Base-by-base conservation (phyloP, 331 rosid species). In the Dryas integrifolia region DNA sequence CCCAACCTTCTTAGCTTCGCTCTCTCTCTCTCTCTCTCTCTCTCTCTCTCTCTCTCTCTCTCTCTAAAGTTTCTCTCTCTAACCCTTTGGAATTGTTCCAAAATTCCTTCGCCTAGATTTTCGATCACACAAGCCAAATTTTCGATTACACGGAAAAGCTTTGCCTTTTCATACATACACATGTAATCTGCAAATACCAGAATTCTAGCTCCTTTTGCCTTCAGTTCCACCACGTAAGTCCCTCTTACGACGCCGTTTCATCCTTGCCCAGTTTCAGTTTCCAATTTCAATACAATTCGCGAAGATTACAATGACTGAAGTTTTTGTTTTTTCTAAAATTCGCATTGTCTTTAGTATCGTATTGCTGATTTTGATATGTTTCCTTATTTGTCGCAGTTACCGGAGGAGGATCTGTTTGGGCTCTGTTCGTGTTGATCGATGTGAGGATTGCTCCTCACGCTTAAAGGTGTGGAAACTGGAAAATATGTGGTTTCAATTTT, bases 361-460 rank as follows among this genome's bases (percentile, higher is more conserved):
- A 4, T 39, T 52, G 44, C 12, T 35, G 11, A 15, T 45, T 7
- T 26, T 53, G 7, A n/a, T 16, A 10, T 41, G 16, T 13, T 40
- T 8, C 8, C n/a, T 15, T 57, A 39, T 72, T 80, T 58, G 48
- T 24, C n/a, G 73, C 78, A 74, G 76, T 81, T 65, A 63, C 78
- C 79, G 79, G 64, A 79, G 75, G 86, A 81, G 75, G 86, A 83
- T 82, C 73, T 49, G 52, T 65, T 66, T 62, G 14, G 67, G 73
- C 57, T 67, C 77, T 62, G 67, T 76, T 80, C 65, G 47, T 75
- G 14, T 87, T 64, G 75, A 82, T 77, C 60, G 72, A 85, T 77
- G 83, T 83, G 82, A 70, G 86, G 76, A 74, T 88, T 83, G 79
- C 46, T 58, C 12, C 39, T 52, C 50, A 55, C 64, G 62, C 79